Conservation (phyloP, 352 stramenopile genomes). For the Phytopythium vexans region DNA sequence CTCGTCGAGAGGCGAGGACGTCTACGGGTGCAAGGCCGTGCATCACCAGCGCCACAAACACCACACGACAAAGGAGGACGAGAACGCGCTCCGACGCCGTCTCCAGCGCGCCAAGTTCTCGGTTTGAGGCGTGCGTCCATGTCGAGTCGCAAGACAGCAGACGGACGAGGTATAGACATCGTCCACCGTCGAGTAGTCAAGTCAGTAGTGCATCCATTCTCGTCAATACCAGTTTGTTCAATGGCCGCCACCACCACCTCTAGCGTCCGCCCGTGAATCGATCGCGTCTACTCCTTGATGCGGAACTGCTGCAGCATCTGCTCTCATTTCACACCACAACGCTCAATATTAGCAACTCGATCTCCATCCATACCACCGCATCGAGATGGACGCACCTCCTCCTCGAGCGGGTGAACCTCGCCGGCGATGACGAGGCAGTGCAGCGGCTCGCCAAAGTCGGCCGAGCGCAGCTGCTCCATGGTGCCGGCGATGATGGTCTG, state of each 20-base stretch:
- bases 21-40: background rate
- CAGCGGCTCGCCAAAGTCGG: slow-evolving; percentile 95
- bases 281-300: slow-evolving; percentile 44
- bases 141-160: no score
- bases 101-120: background rate
- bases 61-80: slow-evolving; percentile 4
- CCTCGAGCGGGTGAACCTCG: slow-evolving; percentile 95
- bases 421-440: slow-evolving; percentile 97
- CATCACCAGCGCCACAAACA: no score
- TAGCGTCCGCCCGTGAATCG: no score
- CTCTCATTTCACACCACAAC: slow-evolving; percentile 7
- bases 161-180: no score
- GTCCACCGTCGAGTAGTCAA: no score
- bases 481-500: slow-evolving; percentile 95
- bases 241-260: no score
- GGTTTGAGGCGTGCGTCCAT: no score
- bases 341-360: slow-evolving; percentile 1
- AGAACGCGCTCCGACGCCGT: background rate
- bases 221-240: no score
- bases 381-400: slow-evolving; percentile 78
- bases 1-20: background rate
- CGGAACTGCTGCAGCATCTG: slow-evolving; percentile 67
- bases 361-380: background rate
- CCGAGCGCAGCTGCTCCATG: slow-evolving; percentile 90
- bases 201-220: no score